Evolutionary conservation across 1,284 basidiomycete genomes (phyloP).

Genomic region (Papiliotrema laurentii): DNA sequence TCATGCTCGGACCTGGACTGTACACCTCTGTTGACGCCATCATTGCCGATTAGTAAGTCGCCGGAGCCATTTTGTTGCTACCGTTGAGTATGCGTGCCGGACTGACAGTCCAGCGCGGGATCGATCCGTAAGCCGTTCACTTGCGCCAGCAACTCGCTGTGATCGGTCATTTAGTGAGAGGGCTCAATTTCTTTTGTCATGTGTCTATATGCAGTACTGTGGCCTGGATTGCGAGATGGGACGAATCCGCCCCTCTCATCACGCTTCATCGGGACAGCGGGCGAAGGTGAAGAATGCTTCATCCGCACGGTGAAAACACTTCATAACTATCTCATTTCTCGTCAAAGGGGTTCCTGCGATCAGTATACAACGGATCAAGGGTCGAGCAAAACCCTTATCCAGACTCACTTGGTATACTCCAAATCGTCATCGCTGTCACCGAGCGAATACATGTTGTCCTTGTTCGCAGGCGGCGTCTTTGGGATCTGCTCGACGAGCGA

Average conservation of each 20-base stretch:
- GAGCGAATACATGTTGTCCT: conserved; percentile 22
- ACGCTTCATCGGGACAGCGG: too few species aligned
- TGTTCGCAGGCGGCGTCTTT: conserved; percentile 32
- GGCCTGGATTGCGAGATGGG: too few species aligned
- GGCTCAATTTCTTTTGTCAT: background rate
- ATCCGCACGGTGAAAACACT: too few species aligned
- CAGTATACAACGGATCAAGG: background rate
- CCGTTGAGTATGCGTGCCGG: background rate
- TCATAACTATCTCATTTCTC: too few species aligned
- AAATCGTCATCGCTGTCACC: conserved; percentile 47
- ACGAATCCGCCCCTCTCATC: too few species aligned
- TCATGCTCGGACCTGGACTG: conserved; percentile 52
- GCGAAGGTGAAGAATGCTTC: too few species aligned
- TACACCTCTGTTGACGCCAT: conserved; percentile 52
- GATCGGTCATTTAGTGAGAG: background rate
- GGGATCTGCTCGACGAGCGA: conserved; percentile 37
- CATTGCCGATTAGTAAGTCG: conserved; percentile 39
- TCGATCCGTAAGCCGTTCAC: conserved; percentile 19
- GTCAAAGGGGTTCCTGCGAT: conserved; percentile 43
- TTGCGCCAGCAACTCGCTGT: conserved; percentile 20
- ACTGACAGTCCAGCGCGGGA: conserved; percentile 12
- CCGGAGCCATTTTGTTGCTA: background rate
- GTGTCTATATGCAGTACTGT: background rate
- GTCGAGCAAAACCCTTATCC: background rate
- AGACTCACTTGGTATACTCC: conserved; percentile 45